Evolutionary conservation across 2,329 filamentous ascomycete species (phyloP), one percentile per base, ranked within the genome.

Genomic region (Hypoxylon sp.): DNA sequence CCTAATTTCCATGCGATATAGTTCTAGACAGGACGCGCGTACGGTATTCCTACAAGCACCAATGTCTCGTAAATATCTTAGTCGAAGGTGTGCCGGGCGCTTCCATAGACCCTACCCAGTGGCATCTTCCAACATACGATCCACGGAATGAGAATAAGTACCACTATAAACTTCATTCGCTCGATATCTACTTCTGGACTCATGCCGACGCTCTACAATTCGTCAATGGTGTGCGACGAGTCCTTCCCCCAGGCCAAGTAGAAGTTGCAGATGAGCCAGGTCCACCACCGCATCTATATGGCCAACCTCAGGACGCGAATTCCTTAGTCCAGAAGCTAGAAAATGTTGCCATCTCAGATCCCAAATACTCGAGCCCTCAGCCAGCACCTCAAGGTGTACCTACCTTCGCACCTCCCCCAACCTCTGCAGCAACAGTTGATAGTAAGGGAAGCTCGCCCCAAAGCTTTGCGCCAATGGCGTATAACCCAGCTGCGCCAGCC

Each of bases 101-200:
- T 63, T 74, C 75, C 14, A 66, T 68, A 69, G 76, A 86, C 69
- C 81, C 82, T 50, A 86, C 86, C 68, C 84, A 93, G 77, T 94
- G 92, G 92, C 91, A 93, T 78, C 84, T 94, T 5, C 91, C 91
- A 1, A 89, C 89, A 0, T 91, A 86, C 77, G 91, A 94, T 77
- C 88, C 88, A 1, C 85, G 84, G 55, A 93, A 93, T 78, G 88
- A 94, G 78, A 89, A 87, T 76, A 93, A 91, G 78, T 94, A 93
- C 78, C 88, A 93, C 83, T 93, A 93, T 81, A 89, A 89, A 76
- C 85, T 95, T 6, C 89, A 93, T 76, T 90, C 90, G 0, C 77
- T 94, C 63, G 92, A 94, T 75, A 82, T 94, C 13, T 95, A 95
- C 81, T 91, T 94, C 75, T 94, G 91, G 91, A 93, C 89, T 0